phyloP scores from a whole-genome alignment of 2,329 filamentous ascomycete genomes.

The Orbilia blumenaviensis region DNA sequence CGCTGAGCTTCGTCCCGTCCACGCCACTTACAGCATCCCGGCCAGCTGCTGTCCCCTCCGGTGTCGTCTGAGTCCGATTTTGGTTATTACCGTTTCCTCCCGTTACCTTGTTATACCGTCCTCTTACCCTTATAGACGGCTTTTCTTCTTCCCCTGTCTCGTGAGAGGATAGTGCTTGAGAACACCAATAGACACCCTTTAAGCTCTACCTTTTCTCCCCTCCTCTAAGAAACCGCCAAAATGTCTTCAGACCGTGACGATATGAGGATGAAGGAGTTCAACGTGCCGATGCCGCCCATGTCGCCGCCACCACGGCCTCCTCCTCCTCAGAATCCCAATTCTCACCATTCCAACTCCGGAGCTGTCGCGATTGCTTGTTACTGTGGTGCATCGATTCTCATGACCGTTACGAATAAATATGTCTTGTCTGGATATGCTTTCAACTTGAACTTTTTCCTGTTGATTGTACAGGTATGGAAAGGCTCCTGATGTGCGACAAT shows the following conservation, averaged over 20 bases:
- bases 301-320: constrained; percentile 51
- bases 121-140: neutral
- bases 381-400: constrained; percentile 94
- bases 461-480: constrained; percentile 79
- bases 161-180: constrained; percentile 1
- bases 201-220: neutral
- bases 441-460: constrained; percentile 96
- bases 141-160: constrained; percentile 5
- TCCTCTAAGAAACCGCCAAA: constrained; percentile 1
- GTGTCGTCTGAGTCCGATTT: constrained; percentile 32
- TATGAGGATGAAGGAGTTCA: constrained; percentile 50
- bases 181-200: neutral
- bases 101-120: neutral
- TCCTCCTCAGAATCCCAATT: constrained; percentile 31
- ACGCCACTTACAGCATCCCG: constrained; percentile 14
- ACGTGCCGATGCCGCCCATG: constrained; percentile 52
- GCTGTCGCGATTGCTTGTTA: constrained; percentile 82
- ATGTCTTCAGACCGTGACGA: constrained; percentile 49
- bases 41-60: constrained; percentile 16
- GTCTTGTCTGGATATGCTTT: constrained; percentile 89
- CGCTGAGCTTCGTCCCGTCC: constrained; percentile 16
- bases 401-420: constrained; percentile 99
- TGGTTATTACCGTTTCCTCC: constrained; percentile 28
- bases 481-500: neutral
- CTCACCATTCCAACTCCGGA: constrained; percentile 13